Base-by-base conservation (phyloP, 2,329 filamentous ascomycete genomes). In the Sarocladiaceae sp. region DNA sequence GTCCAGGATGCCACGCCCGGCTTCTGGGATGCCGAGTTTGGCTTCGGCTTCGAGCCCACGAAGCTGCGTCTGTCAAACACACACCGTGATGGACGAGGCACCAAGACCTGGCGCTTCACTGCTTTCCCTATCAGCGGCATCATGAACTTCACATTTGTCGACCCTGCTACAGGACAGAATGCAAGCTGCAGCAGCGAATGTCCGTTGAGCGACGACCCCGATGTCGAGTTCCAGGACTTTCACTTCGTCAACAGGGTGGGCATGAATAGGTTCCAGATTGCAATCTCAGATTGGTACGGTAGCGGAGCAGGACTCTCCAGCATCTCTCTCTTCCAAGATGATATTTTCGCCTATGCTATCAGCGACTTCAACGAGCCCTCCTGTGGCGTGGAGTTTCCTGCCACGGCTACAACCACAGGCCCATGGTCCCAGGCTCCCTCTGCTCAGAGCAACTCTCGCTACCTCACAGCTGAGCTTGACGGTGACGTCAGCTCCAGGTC, bases 101-200 rank as follows among this genome's bases (percentile, higher is more conserved):
- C 92, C 26, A 88, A 89, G 71, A 88, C 87, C 0, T 99, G 90
- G 73, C 84, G 91, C 53, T 95, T 90, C 64, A 90, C 89, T 20
- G 89, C 91, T 17, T 74, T 93, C 54, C 92, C 93, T 4, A 83
- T 93, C 62, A 86, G 88, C 56, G 94, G 94, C 50, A 97, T 99
- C 66, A 89, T 99, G 84, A 97, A 97, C 69, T 79, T 99, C 63
- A 96, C 91, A 33, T 97, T 94, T 61, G 84, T 85, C 57, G 90
- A 97, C 62, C 86, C 87, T 22, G 73, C 66, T 35, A 87, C 82
- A 2, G 87, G 87, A 23, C 72, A 80, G 49, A 85, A 86, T 52
- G 71, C 74, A 26, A 84, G 80, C 53, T 99, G 94, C 71, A 90
- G 92, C 51, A 86, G 84, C 55, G 79, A 83, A 62, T 99, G 94